Evolutionary conservation across 2,329 filamentous ascomycete genomes (phyloP), one percentile per base, ranked within the genome.

Genomic region (Graphiopsis chlorocephala): DNA sequence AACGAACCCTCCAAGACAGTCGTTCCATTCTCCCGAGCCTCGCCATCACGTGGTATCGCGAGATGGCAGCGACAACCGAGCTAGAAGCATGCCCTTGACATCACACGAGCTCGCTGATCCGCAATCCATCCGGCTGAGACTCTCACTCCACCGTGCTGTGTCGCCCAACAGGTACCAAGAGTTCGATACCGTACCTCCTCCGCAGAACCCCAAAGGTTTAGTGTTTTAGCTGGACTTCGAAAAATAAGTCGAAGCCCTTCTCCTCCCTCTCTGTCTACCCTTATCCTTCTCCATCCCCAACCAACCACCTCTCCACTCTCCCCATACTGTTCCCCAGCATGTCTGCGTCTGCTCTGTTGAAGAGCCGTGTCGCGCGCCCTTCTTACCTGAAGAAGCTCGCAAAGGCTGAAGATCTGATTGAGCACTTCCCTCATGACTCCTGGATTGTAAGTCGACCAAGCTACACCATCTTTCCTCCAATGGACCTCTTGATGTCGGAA

Each of bases 371-470:
- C 68, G 83, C 88, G 71, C 86, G 91, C 69, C 89, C 92, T 25
- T 90, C 89, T 48, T 88, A 94, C 78, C 84, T 96, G 64, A 88
- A 88, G 73, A 96, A 94, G 84, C 82, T 96, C 65, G 88, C 89
- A 72, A 88, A 88, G 72, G 87, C 92, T 42, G 87, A 95, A 77
- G 92, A 96, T 76, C 79, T 96, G 68, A 84, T 96, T 66, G 84
- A 90, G 68, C 84, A 91, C 71, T 96, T 96, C 73, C 92, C 92
- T 69, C 86, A 95, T 82, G 42, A 55, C 48, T 52, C 60, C 31
- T 62, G 60, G 60, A 62, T 62, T 62, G 60, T 62, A 62, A 62
- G 60, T 62, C 89, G 88, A 42, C 7, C 20, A 29, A 53, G 2
- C 29, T 20, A 28, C 7, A 48, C 28, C 35, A 12, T 29, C 25